These are phyloP conservation scores for Aaosphaeria arxii DNA, from an alignment of 2,329 filamentous ascomycete genomes.

Conservation along the genomic window DNA sequence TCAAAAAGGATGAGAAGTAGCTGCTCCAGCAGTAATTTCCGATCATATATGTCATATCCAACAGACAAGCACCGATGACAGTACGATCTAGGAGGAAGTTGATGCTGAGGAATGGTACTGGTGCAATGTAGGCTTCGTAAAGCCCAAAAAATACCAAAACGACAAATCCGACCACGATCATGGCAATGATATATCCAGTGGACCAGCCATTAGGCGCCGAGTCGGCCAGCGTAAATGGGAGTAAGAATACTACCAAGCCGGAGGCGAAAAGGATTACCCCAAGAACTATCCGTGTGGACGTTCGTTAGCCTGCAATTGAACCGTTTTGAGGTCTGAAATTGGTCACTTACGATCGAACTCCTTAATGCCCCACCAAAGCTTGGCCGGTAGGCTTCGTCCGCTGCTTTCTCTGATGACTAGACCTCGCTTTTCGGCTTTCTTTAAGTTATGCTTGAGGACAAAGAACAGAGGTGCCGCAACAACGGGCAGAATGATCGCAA, in stretches of 20 bases:
- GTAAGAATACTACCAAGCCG: slow-evolving; percentile 46
- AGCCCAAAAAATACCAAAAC: slow-evolving; percentile 48
- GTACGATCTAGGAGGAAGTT: slow-evolving; percentile 57
- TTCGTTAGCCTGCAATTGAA: background rate
- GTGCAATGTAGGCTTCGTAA: slow-evolving; percentile 51
- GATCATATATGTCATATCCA: slow-evolving; percentile 52
- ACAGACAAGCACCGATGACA: slow-evolving; percentile 59
- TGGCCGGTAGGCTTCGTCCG: slow-evolving; percentile 44
- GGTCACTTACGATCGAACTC: slow-evolving; percentile 45
- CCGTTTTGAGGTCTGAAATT: background rate
- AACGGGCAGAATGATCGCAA: slow-evolving; percentile 61
- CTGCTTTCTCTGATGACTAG: slow-evolving; percentile 46
- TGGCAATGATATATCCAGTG: slow-evolving; percentile 50
- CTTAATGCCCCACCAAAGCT: slow-evolving; percentile 38
- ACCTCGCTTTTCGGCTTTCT: slow-evolving; percentile 53
- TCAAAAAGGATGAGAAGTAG: slow-evolving; percentile 46
- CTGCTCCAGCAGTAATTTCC: slow-evolving; percentile 59
- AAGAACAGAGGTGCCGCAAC: slow-evolving; percentile 58
- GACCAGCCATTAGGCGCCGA: slow-evolving; percentile 49
- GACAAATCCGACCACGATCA: slow-evolving; percentile 49
- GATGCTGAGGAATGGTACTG: slow-evolving; percentile 55
- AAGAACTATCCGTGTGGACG: slow-evolving; percentile 36
- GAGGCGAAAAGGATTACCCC: slow-evolving; percentile 45
- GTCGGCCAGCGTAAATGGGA: slow-evolving; percentile 54
- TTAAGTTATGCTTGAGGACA: slow-evolving; percentile 50